Conservation (phyloP, 176 grass and related monocot species). For the Poa pratensis region DNA sequence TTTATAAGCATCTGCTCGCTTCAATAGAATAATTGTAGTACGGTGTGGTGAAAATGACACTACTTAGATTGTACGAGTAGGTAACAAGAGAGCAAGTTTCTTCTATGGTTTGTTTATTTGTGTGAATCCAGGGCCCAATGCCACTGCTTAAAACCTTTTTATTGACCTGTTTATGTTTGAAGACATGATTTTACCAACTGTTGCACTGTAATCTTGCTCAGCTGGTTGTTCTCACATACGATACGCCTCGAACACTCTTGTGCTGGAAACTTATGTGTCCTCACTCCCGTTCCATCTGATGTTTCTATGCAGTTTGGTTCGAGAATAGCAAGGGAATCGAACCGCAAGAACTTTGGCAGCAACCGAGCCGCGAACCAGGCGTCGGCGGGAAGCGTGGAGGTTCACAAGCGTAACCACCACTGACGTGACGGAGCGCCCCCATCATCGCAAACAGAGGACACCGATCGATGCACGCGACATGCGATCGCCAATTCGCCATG, state of each 20-base stretch:
- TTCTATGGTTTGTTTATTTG: not conserved
- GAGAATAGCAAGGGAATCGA: constrained; percentile 90
- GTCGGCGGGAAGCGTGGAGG: constrained; percentile 78
- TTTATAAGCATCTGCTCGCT: constrained; percentile 28
- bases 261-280: not conserved
- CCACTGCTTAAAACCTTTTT: not conserved
- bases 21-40: not conserved
- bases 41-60: not conserved
- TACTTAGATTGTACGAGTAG: not conserved
- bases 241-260: not conserved
- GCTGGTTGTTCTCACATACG: not conserved
- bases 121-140: not conserved
- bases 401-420: constrained; percentile 42
- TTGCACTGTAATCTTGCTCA: constrained; percentile 10
- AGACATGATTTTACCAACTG: not conserved
- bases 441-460: not conserved
- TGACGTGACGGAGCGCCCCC: not conserved
- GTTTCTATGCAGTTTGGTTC: constrained; percentile 69
- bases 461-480: not conserved
- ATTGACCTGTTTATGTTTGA: not conserved
- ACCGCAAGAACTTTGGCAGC: constrained; percentile 85
- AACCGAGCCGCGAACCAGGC: constrained; percentile 91
- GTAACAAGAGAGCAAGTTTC: not conserved
- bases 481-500: not conserved
- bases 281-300: not conserved